Conservation (phyloP, 257 asterid species). For the Ballota nigra region DNA sequence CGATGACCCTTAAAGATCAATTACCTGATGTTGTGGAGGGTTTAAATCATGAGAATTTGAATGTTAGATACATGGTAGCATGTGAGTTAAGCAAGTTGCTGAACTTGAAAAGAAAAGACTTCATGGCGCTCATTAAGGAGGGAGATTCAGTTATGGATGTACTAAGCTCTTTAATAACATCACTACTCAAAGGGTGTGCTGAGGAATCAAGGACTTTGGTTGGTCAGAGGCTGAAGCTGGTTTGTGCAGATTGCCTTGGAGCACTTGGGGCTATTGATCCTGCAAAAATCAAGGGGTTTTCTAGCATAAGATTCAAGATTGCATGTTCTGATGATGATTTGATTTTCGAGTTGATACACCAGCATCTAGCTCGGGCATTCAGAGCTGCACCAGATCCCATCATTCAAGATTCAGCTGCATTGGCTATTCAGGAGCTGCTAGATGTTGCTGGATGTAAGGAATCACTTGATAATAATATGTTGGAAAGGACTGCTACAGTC, state of each 20-base stretch:
- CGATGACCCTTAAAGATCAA: conserved; percentile 75
- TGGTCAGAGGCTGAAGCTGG: conserved; percentile 86
- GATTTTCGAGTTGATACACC: conserved; percentile 86
- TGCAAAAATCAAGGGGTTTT: conserved; percentile 74
- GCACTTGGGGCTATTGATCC: conserved; percentile 98
- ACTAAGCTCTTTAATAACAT: conserved; percentile 76
- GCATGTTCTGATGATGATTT: conserved; percentile 98
- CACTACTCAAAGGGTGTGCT: conserved; percentile 93
- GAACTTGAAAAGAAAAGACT: conserved; percentile 64
- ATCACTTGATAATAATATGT: conserved; percentile 65
- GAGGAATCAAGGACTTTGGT: conserved; percentile 92
- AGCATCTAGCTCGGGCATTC: conserved; percentile 96
- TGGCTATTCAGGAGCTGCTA: conserved; percentile 95
- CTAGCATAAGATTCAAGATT: conserved; percentile 78
- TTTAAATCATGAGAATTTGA: conserved; percentile 85
- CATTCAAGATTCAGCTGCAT: conserved; percentile 90
- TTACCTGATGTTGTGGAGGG: conserved; percentile 79
- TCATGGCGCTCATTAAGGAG: conserved; percentile 64
- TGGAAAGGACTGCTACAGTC: conserved; percentile 36
- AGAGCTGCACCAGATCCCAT: conserved; percentile 91
- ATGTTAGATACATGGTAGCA: conserved; percentile 97
- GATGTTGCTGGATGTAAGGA: conserved; percentile 85
- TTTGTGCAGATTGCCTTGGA: conserved; percentile 96
- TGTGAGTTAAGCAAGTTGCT: conserved; percentile 83
- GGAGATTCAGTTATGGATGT: conserved; percentile 73